These are phyloP conservation scores for Boletales sp. DNA, from an alignment of 768 basidiomycete genomes.

Conservation along the genomic window DNA sequence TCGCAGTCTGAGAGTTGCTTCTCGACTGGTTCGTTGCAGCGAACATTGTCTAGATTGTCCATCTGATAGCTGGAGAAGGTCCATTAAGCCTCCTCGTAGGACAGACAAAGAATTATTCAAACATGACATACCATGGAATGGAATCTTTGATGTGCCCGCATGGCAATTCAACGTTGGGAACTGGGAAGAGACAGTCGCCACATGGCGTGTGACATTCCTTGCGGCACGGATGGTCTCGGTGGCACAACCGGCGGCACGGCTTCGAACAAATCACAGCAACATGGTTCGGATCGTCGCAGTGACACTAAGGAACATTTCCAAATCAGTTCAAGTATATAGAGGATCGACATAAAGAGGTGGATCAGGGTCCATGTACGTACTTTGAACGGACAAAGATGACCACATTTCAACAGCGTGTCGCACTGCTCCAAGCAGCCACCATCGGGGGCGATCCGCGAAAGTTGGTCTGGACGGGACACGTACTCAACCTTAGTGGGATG, in stretches of 20 bases:
- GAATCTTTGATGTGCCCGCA: constrained; percentile 50
- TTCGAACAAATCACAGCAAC: constrained; percentile 43
- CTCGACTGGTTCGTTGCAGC: constrained; percentile 40
- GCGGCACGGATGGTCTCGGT: constrained; percentile 55
- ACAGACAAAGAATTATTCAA: neutral
- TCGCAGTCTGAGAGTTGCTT: constrained; percentile 52
- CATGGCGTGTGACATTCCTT: constrained; percentile 50
- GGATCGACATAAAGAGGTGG: neutral
- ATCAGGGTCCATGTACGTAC: constrained; percentile 27
- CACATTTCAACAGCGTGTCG: constrained; percentile 50
- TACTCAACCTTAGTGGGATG: constrained; percentile 44
- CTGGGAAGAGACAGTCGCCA: constrained; percentile 48
- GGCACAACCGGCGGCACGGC: constrained; percentile 50
- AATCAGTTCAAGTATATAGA: too few relatives aligned
- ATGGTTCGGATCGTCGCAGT: constrained; percentile 58
- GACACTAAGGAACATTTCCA: constrained; percentile 41
- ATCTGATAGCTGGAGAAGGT: constrained; percentile 38
- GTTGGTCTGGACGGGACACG: constrained; percentile 49
- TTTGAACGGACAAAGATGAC: constrained; percentile 62
- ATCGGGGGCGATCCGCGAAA: constrained; percentile 52
- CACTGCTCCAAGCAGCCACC: constrained; percentile 64
- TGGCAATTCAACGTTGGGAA: constrained; percentile 46
- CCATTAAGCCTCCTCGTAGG: neutral
- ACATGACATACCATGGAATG: constrained; percentile 47
- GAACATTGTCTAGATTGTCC: constrained; percentile 41